These are phyloP conservation scores for Melampsora americana DNA, from an alignment of 1,284 basidiomycete genomes.

Conservation along the genomic window DNA sequence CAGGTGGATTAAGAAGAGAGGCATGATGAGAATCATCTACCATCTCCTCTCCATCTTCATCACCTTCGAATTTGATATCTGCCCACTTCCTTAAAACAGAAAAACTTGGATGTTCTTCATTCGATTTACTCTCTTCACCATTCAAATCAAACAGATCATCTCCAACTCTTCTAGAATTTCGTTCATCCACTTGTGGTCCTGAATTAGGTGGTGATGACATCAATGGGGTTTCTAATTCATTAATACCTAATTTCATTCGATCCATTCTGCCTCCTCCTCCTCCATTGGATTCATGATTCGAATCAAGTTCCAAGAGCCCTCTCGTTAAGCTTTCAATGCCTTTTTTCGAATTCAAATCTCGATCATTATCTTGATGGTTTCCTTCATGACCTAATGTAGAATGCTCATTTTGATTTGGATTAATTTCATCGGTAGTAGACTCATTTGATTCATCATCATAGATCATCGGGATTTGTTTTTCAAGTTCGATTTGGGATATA, in stretches of 20 bases:
- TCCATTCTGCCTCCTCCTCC: no score
- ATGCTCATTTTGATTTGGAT: background rate
- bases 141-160: background rate
- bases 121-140: constrained; percentile 2
- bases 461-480: constrained; percentile 42
- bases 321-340: constrained; percentile 33
- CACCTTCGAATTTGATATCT: background rate
- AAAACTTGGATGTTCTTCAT: constrained; percentile 16
- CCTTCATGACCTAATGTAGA: background rate
- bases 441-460: constrained; percentile 42
- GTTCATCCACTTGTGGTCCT: background rate
- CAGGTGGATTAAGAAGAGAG: background rate
- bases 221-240: constrained; percentile 34
- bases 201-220: constrained; percentile 40
- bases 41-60: background rate
- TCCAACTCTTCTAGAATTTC: background rate
- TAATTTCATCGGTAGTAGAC: constrained; percentile 20
- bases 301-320: constrained; percentile 29
- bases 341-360: constrained; percentile 23
- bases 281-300: constrained; percentile 4
- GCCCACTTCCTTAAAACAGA: constrained; percentile 33
- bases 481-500: constrained; percentile 26
- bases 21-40: background rate
- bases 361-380: constrained; percentile 6
- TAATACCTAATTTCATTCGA: background rate